Conservation (phyloP, 164 flowering plant genomes). For the Tinospora cordifolia region DNA sequence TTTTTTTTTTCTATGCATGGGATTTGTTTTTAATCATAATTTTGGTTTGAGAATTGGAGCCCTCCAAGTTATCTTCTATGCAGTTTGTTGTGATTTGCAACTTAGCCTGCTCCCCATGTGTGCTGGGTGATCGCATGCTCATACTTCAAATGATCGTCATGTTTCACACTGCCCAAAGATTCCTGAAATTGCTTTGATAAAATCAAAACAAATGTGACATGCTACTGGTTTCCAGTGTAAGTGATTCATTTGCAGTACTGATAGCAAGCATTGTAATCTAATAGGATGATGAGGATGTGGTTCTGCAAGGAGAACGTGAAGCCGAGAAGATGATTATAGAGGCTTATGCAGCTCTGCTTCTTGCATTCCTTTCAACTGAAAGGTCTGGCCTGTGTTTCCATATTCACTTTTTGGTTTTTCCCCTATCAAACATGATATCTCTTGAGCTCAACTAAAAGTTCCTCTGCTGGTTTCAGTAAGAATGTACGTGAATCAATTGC, state of each 20-base stretch:
- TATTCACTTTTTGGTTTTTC: neutral
- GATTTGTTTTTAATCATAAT: neutral
- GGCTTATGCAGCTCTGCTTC: conserved; percentile 88
- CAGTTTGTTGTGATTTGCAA: neutral
- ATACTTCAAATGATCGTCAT: neutral
- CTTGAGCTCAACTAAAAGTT: conserved; percentile 1
- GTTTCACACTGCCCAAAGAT: neutral
- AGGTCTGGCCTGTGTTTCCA: conserved; percentile 37
- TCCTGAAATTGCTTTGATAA: neutral
- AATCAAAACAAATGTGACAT: neutral
- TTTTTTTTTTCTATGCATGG: too few species aligned
- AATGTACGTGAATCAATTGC: conserved; percentile 63
- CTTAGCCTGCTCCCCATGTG: neutral
- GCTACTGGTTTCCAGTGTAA: neutral
- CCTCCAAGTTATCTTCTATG: too few species aligned
- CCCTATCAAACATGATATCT: neutral
- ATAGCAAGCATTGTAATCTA: neutral
- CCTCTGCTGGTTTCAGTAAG: conserved; percentile 35
- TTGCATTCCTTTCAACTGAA: conserved; percentile 92
- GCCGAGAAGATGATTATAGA: conserved; percentile 97
- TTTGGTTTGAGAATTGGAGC: too few species aligned
- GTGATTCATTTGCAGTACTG: neutral
- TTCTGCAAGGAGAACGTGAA: conserved; percentile 81
- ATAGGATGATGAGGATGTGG: conserved; percentile 69
- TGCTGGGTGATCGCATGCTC: neutral